A percentile compares a stretch with the other conserved stretches of the same genome.
Evolutionary conservation across 2,329 filamentous ascomycete species (phyloP).

Genomic region (Chalara sp.): DNA sequence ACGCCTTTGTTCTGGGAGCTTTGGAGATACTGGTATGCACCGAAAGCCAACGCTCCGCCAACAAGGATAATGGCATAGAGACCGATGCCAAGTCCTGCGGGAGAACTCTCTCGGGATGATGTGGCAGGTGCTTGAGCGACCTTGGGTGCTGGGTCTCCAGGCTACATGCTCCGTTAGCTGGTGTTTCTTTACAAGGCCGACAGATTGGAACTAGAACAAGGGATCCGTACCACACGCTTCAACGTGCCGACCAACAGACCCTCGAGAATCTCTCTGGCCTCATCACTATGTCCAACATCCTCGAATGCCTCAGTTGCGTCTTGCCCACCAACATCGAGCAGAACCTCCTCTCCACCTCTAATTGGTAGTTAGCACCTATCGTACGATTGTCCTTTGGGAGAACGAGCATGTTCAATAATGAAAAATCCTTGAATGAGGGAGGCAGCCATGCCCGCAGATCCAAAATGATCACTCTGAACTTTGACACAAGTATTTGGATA

Average conservation of each 20-base stretch:
- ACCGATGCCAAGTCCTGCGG: slow-evolving; percentile 55
- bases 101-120: slow-evolving; percentile 40
- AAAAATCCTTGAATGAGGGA: not conserved
- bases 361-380: slow-evolving; percentile 12
- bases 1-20: slow-evolving; percentile 18
- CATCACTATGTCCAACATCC: slow-evolving; percentile 98
- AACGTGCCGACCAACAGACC: slow-evolving; percentile 67
- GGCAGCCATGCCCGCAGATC: not conserved
- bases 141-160: slow-evolving; percentile 73
- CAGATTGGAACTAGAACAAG: slow-evolving; percentile 4
- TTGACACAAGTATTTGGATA: no score
- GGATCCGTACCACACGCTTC: slow-evolving; percentile 67
- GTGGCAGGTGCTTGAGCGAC: slow-evolving; percentile 42
- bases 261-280: slow-evolving; percentile 89
- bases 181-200: not conserved
- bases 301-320: slow-evolving; percentile 98
- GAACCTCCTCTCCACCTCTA: slow-evolving; percentile 96
- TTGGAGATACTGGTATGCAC: slow-evolving; percentile 79
- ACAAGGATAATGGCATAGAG: slow-evolving; percentile 76
- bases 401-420: no score
- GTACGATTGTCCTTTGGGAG: no score
- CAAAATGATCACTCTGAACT: not conserved
- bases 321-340: slow-evolving; percentile 92
- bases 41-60: slow-evolving; percentile 71
- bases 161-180: slow-evolving; percentile 35